A percentile compares a stretch with the other conserved stretches of the same genome.
phyloP scores from a whole-genome alignment of 108 stramenopile genomes.

The Epipyxis sp. region DNA sequence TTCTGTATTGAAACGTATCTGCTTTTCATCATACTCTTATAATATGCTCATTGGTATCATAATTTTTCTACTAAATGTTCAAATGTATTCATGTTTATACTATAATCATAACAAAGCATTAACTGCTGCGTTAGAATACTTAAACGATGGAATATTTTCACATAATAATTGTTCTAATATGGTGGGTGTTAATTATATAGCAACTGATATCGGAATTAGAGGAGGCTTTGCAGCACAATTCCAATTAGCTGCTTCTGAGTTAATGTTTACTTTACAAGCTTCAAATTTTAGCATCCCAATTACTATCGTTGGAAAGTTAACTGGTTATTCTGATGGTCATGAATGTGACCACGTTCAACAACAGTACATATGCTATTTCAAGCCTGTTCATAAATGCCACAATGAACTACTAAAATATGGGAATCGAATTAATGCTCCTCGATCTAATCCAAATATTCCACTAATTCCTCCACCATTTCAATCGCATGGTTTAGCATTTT shows the following conservation, averaged over 20 bases:
- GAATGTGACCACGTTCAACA: conserved; percentile 13
- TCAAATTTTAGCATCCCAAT: neutral
- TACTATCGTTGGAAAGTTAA: neutral
- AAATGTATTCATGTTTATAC: too few relatives aligned
- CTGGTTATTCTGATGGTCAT: conserved; percentile 2
- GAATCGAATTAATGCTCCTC: neutral
- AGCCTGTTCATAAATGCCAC: neutral
- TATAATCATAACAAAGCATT: too few relatives aligned
- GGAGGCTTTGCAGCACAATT: conserved; percentile 18
- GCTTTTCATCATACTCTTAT: too few relatives aligned
- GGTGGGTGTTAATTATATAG: too few relatives aligned
- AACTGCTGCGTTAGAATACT: too few relatives aligned
- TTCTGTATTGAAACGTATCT: too few relatives aligned
- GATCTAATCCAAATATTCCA: neutral
- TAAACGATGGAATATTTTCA: too few relatives aligned
- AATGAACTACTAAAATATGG: neutral
- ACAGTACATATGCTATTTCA: neutral
- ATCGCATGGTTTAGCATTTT: neutral
- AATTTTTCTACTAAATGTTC: too few relatives aligned
- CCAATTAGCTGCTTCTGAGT: neutral
- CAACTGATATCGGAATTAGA: neutral
- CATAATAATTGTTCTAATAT: too few relatives aligned
- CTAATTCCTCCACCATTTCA: neutral
- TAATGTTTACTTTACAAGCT: neutral
- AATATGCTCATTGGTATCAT: too few relatives aligned